phyloP scores from a whole-genome alignment of 192 early-diverging fungal species.

The Dissophora globulifera region DNA sequence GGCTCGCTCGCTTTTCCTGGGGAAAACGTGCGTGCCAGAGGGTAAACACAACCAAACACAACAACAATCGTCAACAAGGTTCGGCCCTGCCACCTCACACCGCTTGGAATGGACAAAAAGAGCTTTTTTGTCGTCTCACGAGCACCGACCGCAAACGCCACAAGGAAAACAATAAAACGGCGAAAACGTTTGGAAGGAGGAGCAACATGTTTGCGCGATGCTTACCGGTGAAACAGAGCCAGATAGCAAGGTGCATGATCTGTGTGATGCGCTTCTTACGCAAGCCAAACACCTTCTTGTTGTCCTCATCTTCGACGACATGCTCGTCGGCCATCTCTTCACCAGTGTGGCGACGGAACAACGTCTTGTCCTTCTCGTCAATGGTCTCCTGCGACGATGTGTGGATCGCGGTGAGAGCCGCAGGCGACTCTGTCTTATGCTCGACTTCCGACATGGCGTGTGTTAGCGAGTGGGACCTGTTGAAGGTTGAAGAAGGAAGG shows the following conservation, averaged over 20 bases:
- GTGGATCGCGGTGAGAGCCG: neutral
- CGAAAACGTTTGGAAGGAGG: no score
- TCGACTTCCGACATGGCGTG: no score
- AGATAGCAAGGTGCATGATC: slow-evolving; percentile 19
- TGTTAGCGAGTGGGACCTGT: neutral
- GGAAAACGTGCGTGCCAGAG: no score
- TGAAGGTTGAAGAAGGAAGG: neutral
- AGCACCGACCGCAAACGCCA: no score
- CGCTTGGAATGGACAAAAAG: no score
- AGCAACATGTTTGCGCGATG: no score
- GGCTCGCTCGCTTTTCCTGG: no score
- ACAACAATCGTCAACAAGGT: no score
- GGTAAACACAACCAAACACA: no score
- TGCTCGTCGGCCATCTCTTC: slow-evolving; percentile 16
- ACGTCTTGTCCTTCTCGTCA: slow-evolving; percentile 34
- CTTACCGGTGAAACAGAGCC: slow-evolving; percentile 50
- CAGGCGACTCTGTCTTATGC: slow-evolving; percentile 15
- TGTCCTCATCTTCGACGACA: slow-evolving; percentile 12
- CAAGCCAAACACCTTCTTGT: slow-evolving; percentile 47
- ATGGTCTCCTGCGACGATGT: slow-evolving; percentile 13
- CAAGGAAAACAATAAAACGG: no score
- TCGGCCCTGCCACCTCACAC: no score
- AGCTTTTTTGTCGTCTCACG: no score
- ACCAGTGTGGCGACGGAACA: slow-evolving; percentile 27
- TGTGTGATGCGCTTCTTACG: slow-evolving; percentile 7